Percentiles rank a stretch among this genome's conserved stretches.
These are phyloP conservation scores for Avicennia marina DNA, from an alignment of 257 asterid species.

Conservation along the genomic window DNA sequence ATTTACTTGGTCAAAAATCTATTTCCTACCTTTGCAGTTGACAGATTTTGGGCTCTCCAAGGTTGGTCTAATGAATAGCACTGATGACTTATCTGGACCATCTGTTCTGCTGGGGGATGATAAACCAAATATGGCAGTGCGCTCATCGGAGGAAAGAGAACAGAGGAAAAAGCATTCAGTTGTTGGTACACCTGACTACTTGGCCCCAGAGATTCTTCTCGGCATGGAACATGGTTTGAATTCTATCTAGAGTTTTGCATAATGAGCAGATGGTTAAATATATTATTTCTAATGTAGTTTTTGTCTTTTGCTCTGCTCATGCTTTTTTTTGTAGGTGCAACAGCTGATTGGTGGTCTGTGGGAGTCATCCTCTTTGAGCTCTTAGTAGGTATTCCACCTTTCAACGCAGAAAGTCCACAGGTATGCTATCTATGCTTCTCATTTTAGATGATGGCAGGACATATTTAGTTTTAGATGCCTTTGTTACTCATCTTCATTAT, in stretches of 20 bases:
- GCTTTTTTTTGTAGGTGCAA: slow-evolving; percentile 48
- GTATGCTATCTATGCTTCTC: slow-evolving; percentile 47
- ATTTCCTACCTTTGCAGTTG: slow-evolving; percentile 62
- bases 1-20: slow-evolving; percentile 29
- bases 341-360: slow-evolving; percentile 99
- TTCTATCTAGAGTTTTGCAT: slow-evolving; percentile 15
- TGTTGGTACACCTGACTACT: slow-evolving; percentile 97
- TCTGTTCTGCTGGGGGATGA: slow-evolving; percentile 69
- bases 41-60: slow-evolving; percentile 98
- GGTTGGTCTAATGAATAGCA: slow-evolving; percentile 97
- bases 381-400: slow-evolving; percentile 88
- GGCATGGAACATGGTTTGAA: slow-evolving; percentile 94
- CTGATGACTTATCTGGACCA: slow-evolving; percentile 93
- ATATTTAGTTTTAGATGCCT: slow-evolving; percentile 1
- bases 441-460: slow-evolving; percentile 14
- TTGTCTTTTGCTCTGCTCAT: slow-evolving; percentile 5
- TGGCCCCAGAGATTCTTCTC: slow-evolving; percentile 99
- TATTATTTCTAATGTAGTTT: not conserved
- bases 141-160: slow-evolving; percentile 61
- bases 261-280: not conserved
- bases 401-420: slow-evolving; percentile 87
- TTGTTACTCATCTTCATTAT: slow-evolving; percentile 12
- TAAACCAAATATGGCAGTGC: slow-evolving; percentile 39
- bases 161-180: slow-evolving; percentile 68
- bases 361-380: slow-evolving; percentile 88